phyloP scores from a whole-genome alignment of 176 grass and related monocot species.

The Paspalum notatum region DNA sequence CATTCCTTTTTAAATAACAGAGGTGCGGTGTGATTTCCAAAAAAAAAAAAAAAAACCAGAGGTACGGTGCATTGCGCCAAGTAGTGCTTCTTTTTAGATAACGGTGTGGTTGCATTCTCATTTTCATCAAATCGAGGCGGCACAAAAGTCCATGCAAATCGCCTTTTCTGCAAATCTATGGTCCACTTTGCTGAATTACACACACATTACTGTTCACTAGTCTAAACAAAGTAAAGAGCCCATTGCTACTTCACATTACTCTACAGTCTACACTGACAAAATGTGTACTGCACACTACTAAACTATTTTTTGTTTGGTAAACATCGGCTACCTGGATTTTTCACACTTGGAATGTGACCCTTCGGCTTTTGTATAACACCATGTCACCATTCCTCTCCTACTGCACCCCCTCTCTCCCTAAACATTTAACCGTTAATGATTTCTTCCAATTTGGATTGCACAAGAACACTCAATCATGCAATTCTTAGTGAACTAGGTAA shows the following conservation, averaged over 20 bases:
- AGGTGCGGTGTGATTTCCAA: too few species aligned
- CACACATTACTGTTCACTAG: not conserved
- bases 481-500: not conserved
- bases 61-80: not conserved
- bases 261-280: not conserved
- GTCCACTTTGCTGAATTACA: not conserved
- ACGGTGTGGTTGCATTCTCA: not conserved
- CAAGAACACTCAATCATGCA: not conserved
- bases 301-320: not conserved
- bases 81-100: not conserved
- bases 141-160: not conserved
- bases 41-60: too few species aligned
- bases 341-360: not conserved
- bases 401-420: not conserved
- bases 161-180: not conserved
- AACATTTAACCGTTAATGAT: too few species aligned
- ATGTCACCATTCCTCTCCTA: not conserved
- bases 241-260: too few species aligned
- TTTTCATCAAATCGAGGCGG: conserved; percentile 1
- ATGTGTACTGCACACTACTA: not conserved
- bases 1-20: not conserved
- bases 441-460: not conserved
- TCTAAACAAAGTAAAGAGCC: not conserved
- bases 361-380: not conserved
- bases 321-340: not conserved